phyloP scores from a whole-genome alignment of 2,329 filamentous ascomycete species.

The Elsinoe australis region DNA sequence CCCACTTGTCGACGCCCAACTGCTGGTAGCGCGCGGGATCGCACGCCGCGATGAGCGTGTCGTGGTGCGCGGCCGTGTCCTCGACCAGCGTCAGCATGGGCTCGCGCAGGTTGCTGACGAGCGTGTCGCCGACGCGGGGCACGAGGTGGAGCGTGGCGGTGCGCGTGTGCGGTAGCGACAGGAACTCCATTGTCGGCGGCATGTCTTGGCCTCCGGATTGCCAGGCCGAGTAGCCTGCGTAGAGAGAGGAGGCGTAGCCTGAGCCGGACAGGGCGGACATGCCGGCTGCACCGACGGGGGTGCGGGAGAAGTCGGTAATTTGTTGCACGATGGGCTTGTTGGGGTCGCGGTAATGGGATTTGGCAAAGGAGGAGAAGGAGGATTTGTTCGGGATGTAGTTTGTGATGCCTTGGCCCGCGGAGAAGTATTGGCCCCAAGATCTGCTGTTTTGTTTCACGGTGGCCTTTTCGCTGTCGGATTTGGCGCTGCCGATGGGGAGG shows the following conservation, averaged over 20 bases:
- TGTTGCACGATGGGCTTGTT: constrained; percentile 45
- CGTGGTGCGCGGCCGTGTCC: constrained; percentile 40
- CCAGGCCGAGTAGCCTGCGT: constrained; percentile 44
- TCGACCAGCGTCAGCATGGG: constrained; percentile 42
- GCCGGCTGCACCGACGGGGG: constrained; percentile 44
- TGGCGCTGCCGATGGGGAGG: constrained; percentile 16
- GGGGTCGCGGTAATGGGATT: constrained; percentile 37
- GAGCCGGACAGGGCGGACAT: constrained; percentile 37
- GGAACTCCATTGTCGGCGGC: constrained; percentile 19
- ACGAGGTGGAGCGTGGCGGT: constrained; percentile 36
- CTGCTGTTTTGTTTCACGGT: constrained; percentile 31
- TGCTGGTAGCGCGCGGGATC: constrained; percentile 36
- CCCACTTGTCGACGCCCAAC: constrained; percentile 36
- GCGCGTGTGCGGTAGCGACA: constrained; percentile 41
- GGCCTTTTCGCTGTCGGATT: constrained; percentile 25
- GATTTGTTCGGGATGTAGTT: constrained; percentile 41
- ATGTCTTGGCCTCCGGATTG: constrained; percentile 17
- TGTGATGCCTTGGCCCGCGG: constrained; percentile 41
- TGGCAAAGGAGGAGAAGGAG: constrained; percentile 37
- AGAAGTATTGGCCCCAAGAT: constrained; percentile 42
- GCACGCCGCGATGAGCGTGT: constrained; percentile 43
- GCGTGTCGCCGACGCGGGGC: constrained; percentile 36
- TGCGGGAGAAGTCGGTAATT: constrained; percentile 44
- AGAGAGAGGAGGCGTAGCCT: constrained; percentile 41
- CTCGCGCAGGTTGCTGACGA: constrained; percentile 41